Conservation (phyloP, 225 moss, liverwort and hornwort species). For the Pseudisothecium myosuroides region DNA sequence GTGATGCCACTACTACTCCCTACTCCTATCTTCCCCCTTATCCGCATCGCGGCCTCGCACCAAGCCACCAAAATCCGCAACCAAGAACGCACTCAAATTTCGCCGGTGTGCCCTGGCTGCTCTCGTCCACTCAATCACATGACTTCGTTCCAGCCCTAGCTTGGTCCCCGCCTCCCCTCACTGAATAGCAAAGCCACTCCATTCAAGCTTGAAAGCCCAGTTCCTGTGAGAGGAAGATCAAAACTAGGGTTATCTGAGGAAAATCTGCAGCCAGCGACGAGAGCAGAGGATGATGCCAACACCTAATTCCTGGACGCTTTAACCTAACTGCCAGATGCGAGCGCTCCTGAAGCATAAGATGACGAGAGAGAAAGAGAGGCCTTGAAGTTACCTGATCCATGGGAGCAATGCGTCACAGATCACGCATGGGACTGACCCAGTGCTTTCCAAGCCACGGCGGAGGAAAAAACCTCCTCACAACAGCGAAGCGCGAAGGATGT, state of each 20-base stretch:
- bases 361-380: too few relatives aligned
- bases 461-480: neutral
- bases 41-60: conserved; percentile 16
- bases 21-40: conserved; percentile 22
- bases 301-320: neutral
- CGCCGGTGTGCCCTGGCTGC: neutral
- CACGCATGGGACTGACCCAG: neutral
- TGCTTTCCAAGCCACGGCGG: neutral
- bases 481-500: neutral
- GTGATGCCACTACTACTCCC: conserved; percentile 33
- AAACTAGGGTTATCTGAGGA: neutral
- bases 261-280: neutral
- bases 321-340: neutral
- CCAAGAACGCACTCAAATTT: neutral
- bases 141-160: neutral
- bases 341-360: neutral
- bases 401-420: neutral
- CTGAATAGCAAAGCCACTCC: neutral
- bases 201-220: neutral
- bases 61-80: neutral
- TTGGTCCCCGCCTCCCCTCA: neutral
- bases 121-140: neutral
- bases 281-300: neutral
- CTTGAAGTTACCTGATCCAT: neutral
- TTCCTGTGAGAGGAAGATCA: neutral